Base-by-base conservation (phyloP, 805 yeast species). In the Barnettozyma wickerhamii region DNA sequence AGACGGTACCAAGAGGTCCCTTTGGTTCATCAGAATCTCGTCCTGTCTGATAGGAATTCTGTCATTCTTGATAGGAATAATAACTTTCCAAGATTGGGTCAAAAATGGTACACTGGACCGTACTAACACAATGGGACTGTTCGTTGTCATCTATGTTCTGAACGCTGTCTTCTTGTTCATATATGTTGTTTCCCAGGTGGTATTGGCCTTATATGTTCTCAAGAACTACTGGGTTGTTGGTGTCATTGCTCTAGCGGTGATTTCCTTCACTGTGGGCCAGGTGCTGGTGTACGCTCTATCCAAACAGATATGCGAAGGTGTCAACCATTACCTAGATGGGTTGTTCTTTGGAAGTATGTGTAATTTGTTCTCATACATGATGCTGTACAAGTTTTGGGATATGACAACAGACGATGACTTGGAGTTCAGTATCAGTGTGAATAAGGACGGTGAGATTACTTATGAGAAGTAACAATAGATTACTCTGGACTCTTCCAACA, bases 341-440 rank as follows among this genome's bases (percentile, higher is more conserved):
- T 62, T 88, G 23, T 83, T 91, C 56, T 87, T 90, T 55, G 93
- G 88, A 24, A 75, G 93, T 19, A 54, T 88, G 27, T 77, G 95
- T 57, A 87, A 87, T 58, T 58, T 88, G 37, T 84, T 88, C 54
- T 74, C 95, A 4, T 66, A 84, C 41, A 89, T 93, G 95, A 91
- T 93, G 98, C 71, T 91, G 38, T 91, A 89, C 69, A 90, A 93
- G 64, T 87, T 80, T 52, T 91, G 98, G 96, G 97, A 90, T 56
- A 88, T 90, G 75, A 82, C 91, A 38, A 93, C 98, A 10, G 79
- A 81, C 42, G 98, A 91, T 55, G 98, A 93, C 60, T 78, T 91
- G 52, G 99, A 91, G 64, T 93, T 91, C 62, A 78, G 88, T 36
- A 93, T 87, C 38, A 72, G 78, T 43, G 68, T 69, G 29, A 66